These are phyloP conservation scores for Tylopilus sp. DNA, from an alignment of 768 basidiomycete species.

Conservation along the genomic window DNA sequence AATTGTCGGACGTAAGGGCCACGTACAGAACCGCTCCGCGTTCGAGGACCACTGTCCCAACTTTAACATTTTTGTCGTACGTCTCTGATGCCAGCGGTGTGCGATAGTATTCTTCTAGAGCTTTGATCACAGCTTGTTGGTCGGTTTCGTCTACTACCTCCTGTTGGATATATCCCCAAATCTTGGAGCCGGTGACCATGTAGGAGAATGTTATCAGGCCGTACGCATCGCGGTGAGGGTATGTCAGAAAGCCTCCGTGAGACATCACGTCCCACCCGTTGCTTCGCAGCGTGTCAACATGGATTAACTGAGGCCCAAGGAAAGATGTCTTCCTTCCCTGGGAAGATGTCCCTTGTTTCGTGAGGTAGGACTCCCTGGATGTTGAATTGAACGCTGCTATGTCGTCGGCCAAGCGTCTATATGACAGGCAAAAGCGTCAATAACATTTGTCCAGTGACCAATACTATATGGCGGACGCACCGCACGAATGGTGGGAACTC, in stretches of 20 bases:
- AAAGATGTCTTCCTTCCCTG: too few relatives aligned
- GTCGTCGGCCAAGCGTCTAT: too few relatives aligned
- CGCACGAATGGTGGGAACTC: too few relatives aligned
- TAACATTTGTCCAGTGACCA: too few relatives aligned
- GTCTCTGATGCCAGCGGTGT: neutral
- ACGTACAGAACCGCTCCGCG: neutral
- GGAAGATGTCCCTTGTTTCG: too few relatives aligned
- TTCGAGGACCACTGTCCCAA: neutral
- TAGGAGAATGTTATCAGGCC: neutral
- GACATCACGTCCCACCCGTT: constrained; percentile 3
- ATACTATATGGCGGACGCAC: too few relatives aligned
- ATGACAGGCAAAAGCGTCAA: too few relatives aligned
- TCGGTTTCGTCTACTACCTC: neutral
- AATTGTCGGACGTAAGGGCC: too few relatives aligned
- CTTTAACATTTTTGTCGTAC: neutral
- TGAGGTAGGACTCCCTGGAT: too few relatives aligned
- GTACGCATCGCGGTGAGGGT: neutral
- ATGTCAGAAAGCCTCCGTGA: neutral
- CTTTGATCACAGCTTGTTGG: neutral
- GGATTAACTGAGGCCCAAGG: neutral
- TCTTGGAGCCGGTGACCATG: neutral
- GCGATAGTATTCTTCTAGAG: neutral
- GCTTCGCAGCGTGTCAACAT: neutral
- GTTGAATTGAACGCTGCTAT: too few relatives aligned
- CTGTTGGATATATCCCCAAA: neutral